These are phyloP conservation scores for Tetrapisispora nanseiensis DNA, from an alignment of 805 yeast genomes.

Conservation along the genomic window DNA sequence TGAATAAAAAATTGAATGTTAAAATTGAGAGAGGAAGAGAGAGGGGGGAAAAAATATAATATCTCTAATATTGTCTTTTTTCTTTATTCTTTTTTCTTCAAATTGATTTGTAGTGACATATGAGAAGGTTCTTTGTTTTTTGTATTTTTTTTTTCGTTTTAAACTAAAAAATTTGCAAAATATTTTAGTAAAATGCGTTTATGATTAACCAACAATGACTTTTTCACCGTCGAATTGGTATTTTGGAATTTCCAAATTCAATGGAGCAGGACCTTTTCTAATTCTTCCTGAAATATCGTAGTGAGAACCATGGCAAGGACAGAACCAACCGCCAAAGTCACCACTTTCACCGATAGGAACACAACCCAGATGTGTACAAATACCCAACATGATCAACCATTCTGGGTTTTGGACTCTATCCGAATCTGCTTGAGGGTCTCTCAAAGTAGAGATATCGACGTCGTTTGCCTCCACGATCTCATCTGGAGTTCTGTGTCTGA, in stretches of 20 bases:
- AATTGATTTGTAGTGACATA: too few relatives aligned
- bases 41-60: too few relatives aligned
- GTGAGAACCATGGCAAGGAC: slow-evolving; percentile 99
- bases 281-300: slow-evolving; percentile 99
- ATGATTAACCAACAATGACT: slow-evolving; percentile 80
- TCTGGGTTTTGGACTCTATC: slow-evolving; percentile 95
- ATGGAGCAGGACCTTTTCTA: slow-evolving; percentile 99
- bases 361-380: slow-evolving; percentile 99
- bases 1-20: too few relatives aligned
- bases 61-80: too few relatives aligned
- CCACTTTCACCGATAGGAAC: slow-evolving; percentile 99
- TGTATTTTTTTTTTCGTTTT: too few relatives aligned
- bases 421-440: slow-evolving; percentile 90
- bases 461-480: slow-evolving; percentile 92
- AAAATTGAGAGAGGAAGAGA: too few relatives aligned
- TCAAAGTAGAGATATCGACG: slow-evolving; percentile 64
- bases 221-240: slow-evolving; percentile 82
- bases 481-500: slow-evolving; percentile 91
- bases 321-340: slow-evolving; percentile 99
- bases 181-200: too few relatives aligned
- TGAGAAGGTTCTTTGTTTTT: too few relatives aligned
- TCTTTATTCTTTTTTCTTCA: too few relatives aligned
- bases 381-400: slow-evolving; percentile 98
- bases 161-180: too few relatives aligned
- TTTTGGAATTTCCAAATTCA: slow-evolving; percentile 92